Evolutionary conservation across 176 grass and related monocot genomes (phyloP).

Genomic region (Otatea glauca): DNA sequence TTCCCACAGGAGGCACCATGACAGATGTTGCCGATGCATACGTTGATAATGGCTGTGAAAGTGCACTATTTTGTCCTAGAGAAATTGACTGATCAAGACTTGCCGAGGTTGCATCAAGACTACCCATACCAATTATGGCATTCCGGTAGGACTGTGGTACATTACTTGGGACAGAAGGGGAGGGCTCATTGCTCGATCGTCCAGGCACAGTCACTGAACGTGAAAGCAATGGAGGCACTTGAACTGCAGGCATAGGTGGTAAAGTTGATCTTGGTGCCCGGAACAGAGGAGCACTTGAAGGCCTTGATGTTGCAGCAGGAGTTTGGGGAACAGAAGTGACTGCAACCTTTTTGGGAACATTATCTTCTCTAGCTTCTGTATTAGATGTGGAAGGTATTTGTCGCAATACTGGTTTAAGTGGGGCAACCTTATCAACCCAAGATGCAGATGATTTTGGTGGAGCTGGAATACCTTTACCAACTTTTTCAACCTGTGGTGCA

Average conservation of each 20-base stretch:
- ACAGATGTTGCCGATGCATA: conserved; percentile 46
- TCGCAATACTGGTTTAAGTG: conserved; percentile 27
- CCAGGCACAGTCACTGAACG: conserved; percentile 55
- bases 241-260: conserved; percentile 42
- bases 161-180: conserved; percentile 54
- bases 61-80: conserved; percentile 38
- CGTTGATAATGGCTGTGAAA: conserved; percentile 41
- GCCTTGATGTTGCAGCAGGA: conserved; percentile 54
- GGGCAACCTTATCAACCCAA: conserved; percentile 1
- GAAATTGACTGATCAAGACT: conserved; percentile 55
- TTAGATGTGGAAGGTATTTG: conserved; percentile 41
- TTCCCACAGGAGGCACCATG: conserved; percentile 45
- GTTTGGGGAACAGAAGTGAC: conserved; percentile 23
- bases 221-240: conserved; percentile 56
- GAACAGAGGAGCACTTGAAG: conserved; percentile 74
- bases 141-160: conserved; percentile 67
- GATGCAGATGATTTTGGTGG: conserved; percentile 9
- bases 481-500: conserved; percentile 42
- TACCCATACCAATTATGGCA: conserved; percentile 64
- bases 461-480: conserved; percentile 40
- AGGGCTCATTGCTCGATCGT: conserved; percentile 50
- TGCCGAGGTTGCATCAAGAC: conserved; percentile 34
- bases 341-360: conserved; percentile 26
- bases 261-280: conserved; percentile 61
- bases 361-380: conserved; percentile 47